Percentiles rank a stretch among this genome's conserved stretches.
Conservation (phyloP, 495 filamentous ascomycete genomes). For the Aspergillus saccharolyticus region DNA sequence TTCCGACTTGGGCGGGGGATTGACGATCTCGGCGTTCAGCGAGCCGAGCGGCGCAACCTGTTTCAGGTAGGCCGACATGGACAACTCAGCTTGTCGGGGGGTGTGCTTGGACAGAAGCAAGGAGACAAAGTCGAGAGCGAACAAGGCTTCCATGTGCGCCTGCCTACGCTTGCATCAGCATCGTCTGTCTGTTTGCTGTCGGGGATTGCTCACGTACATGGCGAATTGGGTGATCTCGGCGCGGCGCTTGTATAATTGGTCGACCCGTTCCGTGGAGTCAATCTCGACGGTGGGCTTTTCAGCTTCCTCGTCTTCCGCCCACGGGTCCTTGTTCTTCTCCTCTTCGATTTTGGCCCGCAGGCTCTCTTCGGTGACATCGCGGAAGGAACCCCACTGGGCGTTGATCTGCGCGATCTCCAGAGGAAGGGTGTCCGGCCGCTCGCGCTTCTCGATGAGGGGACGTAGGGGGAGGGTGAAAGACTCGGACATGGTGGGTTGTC, state of each 20-base stretch:
- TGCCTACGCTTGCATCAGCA: slow-evolving; percentile 35
- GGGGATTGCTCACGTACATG: slow-evolving; percentile 24
- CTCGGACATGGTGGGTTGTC: slow-evolving; percentile 32
- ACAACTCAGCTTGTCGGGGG: slow-evolving; percentile 59
- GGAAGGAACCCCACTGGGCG: slow-evolving; percentile 67
- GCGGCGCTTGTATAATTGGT: slow-evolving; percentile 41
- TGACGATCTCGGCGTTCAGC: slow-evolving; percentile 68
- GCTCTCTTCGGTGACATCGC: slow-evolving; percentile 58
- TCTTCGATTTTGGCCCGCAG: slow-evolving; percentile 56
- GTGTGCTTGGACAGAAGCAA: slow-evolving; percentile 74
- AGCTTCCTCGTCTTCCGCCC: slow-evolving; percentile 32
- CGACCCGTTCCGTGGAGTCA: slow-evolving; percentile 36
- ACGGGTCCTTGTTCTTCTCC: slow-evolving; percentile 38
- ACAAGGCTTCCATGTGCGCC: slow-evolving; percentile 61
- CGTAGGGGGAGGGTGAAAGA: slow-evolving; percentile 60
- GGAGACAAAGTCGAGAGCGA: slow-evolving; percentile 78
- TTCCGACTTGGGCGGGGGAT: slow-evolving; percentile 50
- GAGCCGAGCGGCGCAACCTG: slow-evolving; percentile 65
- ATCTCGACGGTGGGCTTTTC: slow-evolving; percentile 26
- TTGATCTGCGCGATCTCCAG: slow-evolving; percentile 72
- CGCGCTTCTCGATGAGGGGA: slow-evolving; percentile 49
- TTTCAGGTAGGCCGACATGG: slow-evolving; percentile 66
- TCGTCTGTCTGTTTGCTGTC: not conserved
- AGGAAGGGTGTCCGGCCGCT: slow-evolving; percentile 56
- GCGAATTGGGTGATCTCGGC: slow-evolving; percentile 43